A percentile compares a stretch with the other conserved stretches of the same genome.
Evolutionary conservation across 1,139 yeast genomes (phyloP).

Genomic region (Candida albicans): DNA sequence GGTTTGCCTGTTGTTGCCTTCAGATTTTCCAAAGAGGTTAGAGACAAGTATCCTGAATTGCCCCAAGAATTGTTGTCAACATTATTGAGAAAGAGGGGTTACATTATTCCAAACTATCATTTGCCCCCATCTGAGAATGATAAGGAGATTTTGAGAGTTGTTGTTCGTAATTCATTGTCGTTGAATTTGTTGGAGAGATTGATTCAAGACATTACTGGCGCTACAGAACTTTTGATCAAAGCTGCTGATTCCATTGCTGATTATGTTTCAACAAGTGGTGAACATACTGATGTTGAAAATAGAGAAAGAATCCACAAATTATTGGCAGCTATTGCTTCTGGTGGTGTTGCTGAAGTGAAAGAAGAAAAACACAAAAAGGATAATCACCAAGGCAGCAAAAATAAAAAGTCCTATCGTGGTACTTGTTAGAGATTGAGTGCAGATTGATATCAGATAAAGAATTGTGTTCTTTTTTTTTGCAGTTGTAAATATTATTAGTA

Average conservation of each 20-base stretch:
- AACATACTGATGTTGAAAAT: conserved; percentile 20
- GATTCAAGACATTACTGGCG: conserved; percentile 61
- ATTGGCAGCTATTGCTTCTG: conserved; percentile 40
- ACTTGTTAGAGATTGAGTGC: no score
- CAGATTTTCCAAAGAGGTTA: conserved; percentile 62
- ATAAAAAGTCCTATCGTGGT: conserved; percentile 52
- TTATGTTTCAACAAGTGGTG: conserved; percentile 18
- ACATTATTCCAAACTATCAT: conserved; percentile 88
- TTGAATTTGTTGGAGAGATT: conserved; percentile 72
- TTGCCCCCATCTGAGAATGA: conserved; percentile 61
- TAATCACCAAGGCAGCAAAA: conserved; percentile 30
- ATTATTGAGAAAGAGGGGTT: conserved; percentile 76
- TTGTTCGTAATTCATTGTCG: conserved; percentile 71
- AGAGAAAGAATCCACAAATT: conserved; percentile 30
- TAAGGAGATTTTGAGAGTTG: conserved; percentile 78
- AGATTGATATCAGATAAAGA: neutral
- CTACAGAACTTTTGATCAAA: conserved; percentile 53
- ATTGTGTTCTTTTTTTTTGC: neutral
- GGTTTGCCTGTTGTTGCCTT: conserved; percentile 93
- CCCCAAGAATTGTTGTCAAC: conserved; percentile 82
- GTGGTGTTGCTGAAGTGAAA: conserved; percentile 33
- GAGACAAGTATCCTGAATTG: conserved; percentile 65
- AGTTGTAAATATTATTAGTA: neutral
- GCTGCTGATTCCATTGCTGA: conserved; percentile 31
- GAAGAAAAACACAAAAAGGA: conserved; percentile 22